Base-by-base conservation (phyloP, 371 early-diverging fungal genomes). In the Rhizomucor pusillus region DNA sequence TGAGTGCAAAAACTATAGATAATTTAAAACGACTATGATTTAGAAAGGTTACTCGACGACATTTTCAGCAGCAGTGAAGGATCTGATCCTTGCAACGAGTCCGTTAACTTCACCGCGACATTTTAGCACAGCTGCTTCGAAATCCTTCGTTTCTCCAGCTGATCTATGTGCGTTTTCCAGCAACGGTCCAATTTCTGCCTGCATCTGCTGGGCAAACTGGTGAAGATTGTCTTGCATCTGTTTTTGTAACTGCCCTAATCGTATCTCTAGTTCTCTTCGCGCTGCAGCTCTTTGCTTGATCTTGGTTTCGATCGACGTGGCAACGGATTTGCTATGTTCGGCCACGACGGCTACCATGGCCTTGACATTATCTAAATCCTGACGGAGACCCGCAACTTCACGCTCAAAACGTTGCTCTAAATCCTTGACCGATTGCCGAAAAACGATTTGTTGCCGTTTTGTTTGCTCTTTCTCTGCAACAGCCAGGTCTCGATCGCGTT, bases 51-150 rank as follows among this genome's bases (percentile, higher is more conserved):
- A 29, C 29, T 29, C 29, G 29, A 29, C 29, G 29, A 29, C 29
- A 29, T 29, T 29, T 53, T 73, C 67, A 23, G 67, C 67, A 23
- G 67, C 65, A 47, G 69, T 69, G 34, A 66, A 66, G 39, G 69
- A 63, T 25, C 64, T 58, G n/a, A 77, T 71, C 34, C 67, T 56
- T 20, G 57, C 57, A 10, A 77, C 60, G 23, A 77, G 43, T 22
- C 66, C 67, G 37, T 67, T 64, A 9, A 77, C 73, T 46, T 77
- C 73, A 9, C 66, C 67, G 18, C 71, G 65, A 48, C 73, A 77
- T 41, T 66, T 63, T 10, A 51, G 48, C 20, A 63, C 65, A 11
- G 69, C 62, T n/a, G 47, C 20, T 7, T 66, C 59, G 24, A 66
- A 67, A 19, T 64, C 63, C 29, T 63, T 62, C 3, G 63, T 60